Evolutionary conservation across 305 asterid genomes (phyloP).

Genomic region (Rubia peregrina): DNA sequence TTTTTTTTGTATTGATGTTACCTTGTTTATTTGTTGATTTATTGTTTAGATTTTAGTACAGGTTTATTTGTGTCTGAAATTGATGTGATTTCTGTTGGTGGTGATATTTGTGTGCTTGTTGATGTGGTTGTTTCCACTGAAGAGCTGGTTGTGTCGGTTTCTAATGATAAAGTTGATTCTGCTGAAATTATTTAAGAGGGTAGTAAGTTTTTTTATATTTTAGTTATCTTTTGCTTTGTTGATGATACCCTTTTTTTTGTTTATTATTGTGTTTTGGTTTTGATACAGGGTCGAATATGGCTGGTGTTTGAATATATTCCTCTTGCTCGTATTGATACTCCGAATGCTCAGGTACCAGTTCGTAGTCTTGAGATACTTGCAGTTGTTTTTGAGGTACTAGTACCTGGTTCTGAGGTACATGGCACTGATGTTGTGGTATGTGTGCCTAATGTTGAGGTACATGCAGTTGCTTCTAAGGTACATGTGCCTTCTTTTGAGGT

Average conservation of each 20-base stretch:
- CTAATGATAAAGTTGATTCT: too few relatives aligned
- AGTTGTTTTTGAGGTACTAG: too few relatives aligned
- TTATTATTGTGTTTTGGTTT: too few relatives aligned
- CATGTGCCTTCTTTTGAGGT: not conserved
- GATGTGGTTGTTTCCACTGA: not conserved
- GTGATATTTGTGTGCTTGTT: not conserved
- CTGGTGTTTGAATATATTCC: not conserved
- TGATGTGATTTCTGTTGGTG: not conserved
- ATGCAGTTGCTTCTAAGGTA: not conserved
- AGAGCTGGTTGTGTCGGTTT: too few relatives aligned
- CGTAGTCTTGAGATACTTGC: too few relatives aligned
- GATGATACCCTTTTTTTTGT: not conserved
- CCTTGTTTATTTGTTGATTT: too few relatives aligned
- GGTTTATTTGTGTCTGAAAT: not conserved
- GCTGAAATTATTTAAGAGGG: not conserved
- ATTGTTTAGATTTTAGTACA: too few relatives aligned
- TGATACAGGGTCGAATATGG: not conserved
- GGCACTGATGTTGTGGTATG: too few relatives aligned
- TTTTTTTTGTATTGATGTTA: too few relatives aligned
- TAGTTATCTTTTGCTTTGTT: not conserved
- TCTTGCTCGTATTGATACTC: not conserved
- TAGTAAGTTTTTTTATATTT: not conserved
- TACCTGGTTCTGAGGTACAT: too few relatives aligned
- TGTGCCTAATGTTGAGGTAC: too few relatives aligned
- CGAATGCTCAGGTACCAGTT: too few relatives aligned